Evolutionary conservation across 371 early-diverging fungal species (phyloP).

Genomic region (Chytridium lagenaria): DNA sequence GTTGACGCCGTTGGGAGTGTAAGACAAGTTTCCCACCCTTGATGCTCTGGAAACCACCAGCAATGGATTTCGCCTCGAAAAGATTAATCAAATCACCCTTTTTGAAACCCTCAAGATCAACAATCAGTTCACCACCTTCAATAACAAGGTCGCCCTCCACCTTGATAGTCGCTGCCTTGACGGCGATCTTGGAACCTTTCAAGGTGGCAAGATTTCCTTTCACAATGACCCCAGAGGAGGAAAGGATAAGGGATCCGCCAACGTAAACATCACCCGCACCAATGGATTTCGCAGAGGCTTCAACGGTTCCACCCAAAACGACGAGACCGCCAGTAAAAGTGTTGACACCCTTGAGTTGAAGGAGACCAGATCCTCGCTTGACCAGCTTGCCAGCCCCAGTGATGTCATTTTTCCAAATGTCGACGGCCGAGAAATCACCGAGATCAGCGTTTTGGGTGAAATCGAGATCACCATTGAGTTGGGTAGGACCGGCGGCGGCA

Average conservation of each 20-base stretch:
- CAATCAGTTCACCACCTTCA: neutral
- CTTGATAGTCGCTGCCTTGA: neutral
- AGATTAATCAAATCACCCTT: neutral
- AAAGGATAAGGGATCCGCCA: constrained; percentile 5
- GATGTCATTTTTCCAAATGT: constrained; percentile 34
- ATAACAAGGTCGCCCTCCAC: neutral
- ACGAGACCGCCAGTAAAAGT: constrained; percentile 23
- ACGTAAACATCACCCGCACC: constrained; percentile 27
- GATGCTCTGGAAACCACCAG: neutral
- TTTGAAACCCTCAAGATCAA: neutral
- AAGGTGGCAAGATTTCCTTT: neutral
- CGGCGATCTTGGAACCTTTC: neutral
- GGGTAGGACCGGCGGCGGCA: constrained; percentile 30
- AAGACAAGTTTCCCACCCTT: too few relatives aligned
- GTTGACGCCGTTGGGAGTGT: too few relatives aligned
- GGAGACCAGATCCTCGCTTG: constrained; percentile 25
- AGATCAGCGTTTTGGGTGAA: constrained; percentile 25
- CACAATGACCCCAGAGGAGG: neutral
- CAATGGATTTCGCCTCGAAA: neutral
- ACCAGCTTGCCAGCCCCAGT: constrained; percentile 25
- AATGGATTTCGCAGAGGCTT: constrained; percentile 18
- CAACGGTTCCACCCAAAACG: constrained; percentile 23
- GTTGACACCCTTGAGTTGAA: constrained; percentile 27
- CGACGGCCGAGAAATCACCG: constrained; percentile 20
- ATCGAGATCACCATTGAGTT: constrained; percentile 30